Base-by-base conservation (phyloP, 495 filamentous ascomycete genomes). In the Annulohypoxylon moriforme region DNA sequence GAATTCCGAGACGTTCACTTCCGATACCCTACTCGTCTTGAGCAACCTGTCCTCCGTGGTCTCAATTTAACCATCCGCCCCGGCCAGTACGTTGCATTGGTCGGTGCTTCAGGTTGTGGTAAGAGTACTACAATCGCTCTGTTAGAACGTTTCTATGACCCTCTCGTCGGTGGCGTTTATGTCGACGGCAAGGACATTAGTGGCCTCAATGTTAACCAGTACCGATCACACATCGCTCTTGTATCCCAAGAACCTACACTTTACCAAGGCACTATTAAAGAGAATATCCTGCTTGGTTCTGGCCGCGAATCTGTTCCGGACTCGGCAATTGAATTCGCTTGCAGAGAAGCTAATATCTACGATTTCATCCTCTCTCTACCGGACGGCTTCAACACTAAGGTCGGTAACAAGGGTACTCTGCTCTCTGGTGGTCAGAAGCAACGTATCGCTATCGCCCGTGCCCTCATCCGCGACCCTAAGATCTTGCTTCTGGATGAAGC, bases 331-430 rank as follows among this genome's bases (percentile, higher is more conserved):
- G 83, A 90, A 55, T 85, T 90, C 69, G 93, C 92, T 13, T 96
- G 93, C 83, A 90, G 89, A 65, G 91, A 94, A 75, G 94, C 94
- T 44, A 97, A 97, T 73, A 97, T 97, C 72, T 93, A 94, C 77
- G 93, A 96, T 72, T 97, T 96, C 79, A 94, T 97, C 78, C 86
- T 77, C 22, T 78, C 76, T n/a, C 64, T 77, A 66, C 68, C 78
- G 9, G 91, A 95, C 6, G 92, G 91, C 34, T 91, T 94, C 79
- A 83, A 86, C 71, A 96, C 93, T 10, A 72, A 90, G 13, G 90
- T 94, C 31, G 93, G 93, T 25, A 90, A 84, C 47, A 94, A 93
- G 76, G 93, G 93, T 57, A 85, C 88, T 59, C 89, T 93, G 80
- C 83, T 96, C 20, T 93, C 91, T 6, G 92, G 94, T 38, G 93